phyloP scores from a whole-genome alignment of 164 flowering plant genomes.

The Annona squamosa region DNA sequence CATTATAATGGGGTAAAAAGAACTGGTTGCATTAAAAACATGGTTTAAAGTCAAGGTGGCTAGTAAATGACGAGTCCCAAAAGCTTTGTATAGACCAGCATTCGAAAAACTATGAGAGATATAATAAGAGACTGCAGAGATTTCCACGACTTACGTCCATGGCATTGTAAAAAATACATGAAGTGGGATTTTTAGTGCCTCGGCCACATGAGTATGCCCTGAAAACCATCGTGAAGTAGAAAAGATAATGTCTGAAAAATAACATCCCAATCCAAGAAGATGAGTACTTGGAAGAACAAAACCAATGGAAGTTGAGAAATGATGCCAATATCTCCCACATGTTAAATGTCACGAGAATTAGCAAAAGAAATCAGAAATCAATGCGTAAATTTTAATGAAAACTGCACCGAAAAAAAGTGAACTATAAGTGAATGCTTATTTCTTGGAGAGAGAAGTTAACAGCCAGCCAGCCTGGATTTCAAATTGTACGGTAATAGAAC shows the following conservation, averaged over 20 bases:
- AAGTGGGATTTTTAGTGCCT: slow-evolving; percentile 82
- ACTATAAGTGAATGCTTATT: neutral
- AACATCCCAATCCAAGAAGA: neutral
- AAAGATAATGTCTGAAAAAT: too few species aligned
- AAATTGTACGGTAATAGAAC: neutral
- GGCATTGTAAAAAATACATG: slow-evolving; percentile 99
- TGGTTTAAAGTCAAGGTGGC: too few species aligned
- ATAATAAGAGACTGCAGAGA: neutral
- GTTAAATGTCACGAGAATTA: neutral
- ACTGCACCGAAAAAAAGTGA: neutral
- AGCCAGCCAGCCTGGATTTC: neutral
- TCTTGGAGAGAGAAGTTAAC: neutral
- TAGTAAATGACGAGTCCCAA: too few species aligned
- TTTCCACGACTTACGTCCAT: slow-evolving; percentile 88
- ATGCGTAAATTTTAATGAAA: neutral
- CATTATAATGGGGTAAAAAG: slow-evolving; percentile 1
- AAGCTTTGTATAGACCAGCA: neutral
- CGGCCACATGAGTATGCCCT: slow-evolving; percentile 99
- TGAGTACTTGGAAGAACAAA: neutral
- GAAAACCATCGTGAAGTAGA: slow-evolving; percentile 13
- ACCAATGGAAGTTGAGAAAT: neutral
- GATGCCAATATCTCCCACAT: neutral
- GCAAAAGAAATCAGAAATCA: neutral
- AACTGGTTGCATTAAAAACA: too few species aligned
- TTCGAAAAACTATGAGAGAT: neutral